These are phyloP conservation scores for Pyrus hybrid DNA, from an alignment of 331 rosid species.

Conservation along the genomic window DNA sequence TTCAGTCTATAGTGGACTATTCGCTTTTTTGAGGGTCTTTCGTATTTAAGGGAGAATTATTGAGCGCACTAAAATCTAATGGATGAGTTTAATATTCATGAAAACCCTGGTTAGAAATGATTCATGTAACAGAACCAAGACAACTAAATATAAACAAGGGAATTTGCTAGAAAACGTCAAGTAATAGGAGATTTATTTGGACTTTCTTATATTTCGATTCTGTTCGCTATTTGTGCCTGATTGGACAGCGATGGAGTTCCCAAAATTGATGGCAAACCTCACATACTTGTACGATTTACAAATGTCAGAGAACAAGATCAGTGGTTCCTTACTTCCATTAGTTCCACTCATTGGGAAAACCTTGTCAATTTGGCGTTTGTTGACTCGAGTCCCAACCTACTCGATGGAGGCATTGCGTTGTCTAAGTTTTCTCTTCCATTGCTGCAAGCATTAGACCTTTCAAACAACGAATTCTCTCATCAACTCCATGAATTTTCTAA, in stretches of 20 bases:
- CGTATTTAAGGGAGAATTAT: no score
- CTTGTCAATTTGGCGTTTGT: neutral
- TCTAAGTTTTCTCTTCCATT: slow-evolving; percentile 8
- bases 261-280: slow-evolving; percentile 6
- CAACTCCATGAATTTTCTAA: neutral
- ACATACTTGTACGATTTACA: neutral
- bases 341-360: neutral
- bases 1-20: no score
- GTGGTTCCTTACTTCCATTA: neutral
- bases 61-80: no score
- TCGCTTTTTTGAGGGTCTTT: no score
- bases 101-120: no score
- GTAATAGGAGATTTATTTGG: no score
- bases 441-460: neutral
- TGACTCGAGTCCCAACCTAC: slow-evolving; percentile 3
- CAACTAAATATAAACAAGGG: no score
- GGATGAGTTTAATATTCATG: no score
- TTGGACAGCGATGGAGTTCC: neutral
- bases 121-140: no score
- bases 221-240: no score
- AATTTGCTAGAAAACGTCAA: no score
- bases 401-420: slow-evolving; percentile 4
- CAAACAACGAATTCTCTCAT: neutral
- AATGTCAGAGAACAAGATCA: slow-evolving; percentile 7
- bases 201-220: no score